Percentiles rank a stretch among this genome's conserved stretches.
These are phyloP conservation scores for Trametes coccinea DNA, from an alignment of 768 basidiomycete species.

Conservation along the genomic window DNA sequence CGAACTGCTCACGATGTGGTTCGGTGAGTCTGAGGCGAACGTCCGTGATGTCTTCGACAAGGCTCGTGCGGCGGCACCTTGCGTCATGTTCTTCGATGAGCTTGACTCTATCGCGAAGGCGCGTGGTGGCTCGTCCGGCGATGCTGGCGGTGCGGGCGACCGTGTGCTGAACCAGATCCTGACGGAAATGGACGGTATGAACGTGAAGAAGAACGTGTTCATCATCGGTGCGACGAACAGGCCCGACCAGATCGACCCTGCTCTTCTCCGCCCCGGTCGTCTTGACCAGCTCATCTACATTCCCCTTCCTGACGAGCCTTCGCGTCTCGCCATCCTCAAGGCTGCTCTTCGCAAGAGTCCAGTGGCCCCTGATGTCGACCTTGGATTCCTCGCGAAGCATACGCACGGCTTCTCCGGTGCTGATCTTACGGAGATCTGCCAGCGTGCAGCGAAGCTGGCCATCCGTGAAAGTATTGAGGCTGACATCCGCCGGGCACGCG, in stretches of 20 bases:
- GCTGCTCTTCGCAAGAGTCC: conserved; percentile 93
- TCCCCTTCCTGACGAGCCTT: conserved; percentile 92
- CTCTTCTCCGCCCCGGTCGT: conserved; percentile 94
- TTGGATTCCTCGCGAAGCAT: conserved; percentile 82
- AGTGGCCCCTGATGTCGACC: conserved; percentile 77
- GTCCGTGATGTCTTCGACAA: conserved; percentile 99
- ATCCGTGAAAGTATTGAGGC: conserved; percentile 94
- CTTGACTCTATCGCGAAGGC: conserved; percentile 98
- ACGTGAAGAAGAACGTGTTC: conserved; percentile 98
- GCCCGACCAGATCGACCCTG: conserved; percentile 93
- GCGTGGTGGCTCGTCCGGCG: conserved; percentile 82
- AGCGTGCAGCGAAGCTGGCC: conserved; percentile 94
- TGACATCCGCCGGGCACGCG: conserved; percentile 79
- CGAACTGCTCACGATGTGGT: conserved; percentile 99
- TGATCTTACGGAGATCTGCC: conserved; percentile 99
- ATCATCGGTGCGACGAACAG: conserved; percentile 97
- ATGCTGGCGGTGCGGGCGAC: conserved; percentile 95
- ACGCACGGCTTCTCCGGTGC: conserved; percentile 99
- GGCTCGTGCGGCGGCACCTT: conserved; percentile 97
- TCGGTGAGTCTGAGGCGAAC: conserved; percentile 99
- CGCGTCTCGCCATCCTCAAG: conserved; percentile 87
- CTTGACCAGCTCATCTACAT: conserved; percentile 99
- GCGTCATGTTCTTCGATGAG: conserved; percentile 99
- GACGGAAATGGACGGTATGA: conserved; percentile 99
- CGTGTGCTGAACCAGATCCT: conserved; percentile 97